Percentiles rank a stretch among this genome's conserved stretches.
phyloP scores from a whole-genome alignment of 371 early-diverging fungal genomes.

The Chytridium lagenaria region DNA sequence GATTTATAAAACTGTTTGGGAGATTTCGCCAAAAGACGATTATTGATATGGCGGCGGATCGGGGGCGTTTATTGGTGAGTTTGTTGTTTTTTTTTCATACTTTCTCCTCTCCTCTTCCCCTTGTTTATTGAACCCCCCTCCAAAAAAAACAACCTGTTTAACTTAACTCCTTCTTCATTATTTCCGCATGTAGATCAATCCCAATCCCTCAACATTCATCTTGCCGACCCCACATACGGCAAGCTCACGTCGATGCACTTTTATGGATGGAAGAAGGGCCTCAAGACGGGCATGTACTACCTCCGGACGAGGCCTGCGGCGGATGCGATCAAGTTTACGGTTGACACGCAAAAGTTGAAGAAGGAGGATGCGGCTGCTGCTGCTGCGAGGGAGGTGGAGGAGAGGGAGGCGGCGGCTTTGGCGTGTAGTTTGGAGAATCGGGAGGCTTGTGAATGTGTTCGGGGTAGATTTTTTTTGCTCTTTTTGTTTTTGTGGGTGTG shows the following conservation, averaged over 20 bases:
- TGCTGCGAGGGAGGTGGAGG: constrained; percentile 42
- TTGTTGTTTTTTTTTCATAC: background rate
- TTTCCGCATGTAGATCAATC: constrained; percentile 97
- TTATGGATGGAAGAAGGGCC: constrained; percentile 98
- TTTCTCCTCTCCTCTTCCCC: constrained; percentile 10
- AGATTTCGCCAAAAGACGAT: constrained; percentile 77
- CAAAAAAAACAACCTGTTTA: background rate
- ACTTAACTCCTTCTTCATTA: constrained; percentile 11
- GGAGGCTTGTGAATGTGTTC: constrained; percentile 92
- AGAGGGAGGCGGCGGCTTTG: too few species aligned
- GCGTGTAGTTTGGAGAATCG: constrained; percentile 88
- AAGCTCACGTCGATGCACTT: constrained; percentile 99
- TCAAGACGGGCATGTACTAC: constrained; percentile 99
- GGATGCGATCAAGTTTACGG: constrained; percentile 96
- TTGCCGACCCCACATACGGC: constrained; percentile 90
- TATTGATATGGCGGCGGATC: constrained; percentile 81
- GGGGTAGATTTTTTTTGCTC: too few species aligned
- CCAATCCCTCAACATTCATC: constrained; percentile 98
- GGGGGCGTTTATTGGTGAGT: constrained; percentile 87
- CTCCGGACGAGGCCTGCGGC: constrained; percentile 96
- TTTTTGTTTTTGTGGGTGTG: too few species aligned
- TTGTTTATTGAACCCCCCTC: background rate
- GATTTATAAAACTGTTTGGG: constrained; percentile 99
- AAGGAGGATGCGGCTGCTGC: constrained; percentile 5
- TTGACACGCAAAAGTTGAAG: constrained; percentile 61